Conservation (phyloP, 768 basidiomycete species). For the Suillus paluster region DNA sequence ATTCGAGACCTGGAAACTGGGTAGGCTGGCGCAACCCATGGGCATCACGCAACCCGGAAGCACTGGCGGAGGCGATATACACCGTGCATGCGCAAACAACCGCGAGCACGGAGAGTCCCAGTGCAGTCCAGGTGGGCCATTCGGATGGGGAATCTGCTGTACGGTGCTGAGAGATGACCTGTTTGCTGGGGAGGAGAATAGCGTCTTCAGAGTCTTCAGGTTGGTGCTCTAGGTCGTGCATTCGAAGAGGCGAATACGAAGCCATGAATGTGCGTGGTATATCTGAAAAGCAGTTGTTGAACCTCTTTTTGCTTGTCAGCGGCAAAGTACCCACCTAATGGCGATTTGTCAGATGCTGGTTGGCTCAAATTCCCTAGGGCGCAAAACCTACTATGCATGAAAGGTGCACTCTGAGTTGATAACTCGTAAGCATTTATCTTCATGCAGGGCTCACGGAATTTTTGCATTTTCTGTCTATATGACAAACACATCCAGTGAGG, state of each 20-base stretch:
- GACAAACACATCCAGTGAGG: background rate
- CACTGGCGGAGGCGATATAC: background rate
- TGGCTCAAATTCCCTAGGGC: background rate
- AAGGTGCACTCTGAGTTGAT: background rate
- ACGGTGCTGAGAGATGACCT: background rate
- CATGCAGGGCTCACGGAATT: background rate
- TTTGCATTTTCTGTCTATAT: background rate
- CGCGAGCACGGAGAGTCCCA: background rate
- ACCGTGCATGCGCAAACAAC: background rate
- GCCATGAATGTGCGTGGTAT: background rate
- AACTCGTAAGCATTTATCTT: background rate
- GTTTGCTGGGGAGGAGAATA: background rate
- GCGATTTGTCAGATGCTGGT: background rate
- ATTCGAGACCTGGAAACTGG: background rate
- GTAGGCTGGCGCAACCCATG: background rate
- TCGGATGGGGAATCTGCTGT: background rate
- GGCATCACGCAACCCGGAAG: background rate
- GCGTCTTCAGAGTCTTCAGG: background rate
- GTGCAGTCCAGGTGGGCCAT: background rate
- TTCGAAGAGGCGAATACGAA: background rate
- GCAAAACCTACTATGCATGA: background rate
- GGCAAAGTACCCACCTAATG: background rate
- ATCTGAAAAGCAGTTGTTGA: background rate
- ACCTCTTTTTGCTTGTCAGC: background rate
- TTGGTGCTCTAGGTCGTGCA: background rate